These are phyloP conservation scores for Artemisia tridentata DNA, from an alignment of 129 eudicot species.

Conservation along the genomic window DNA sequence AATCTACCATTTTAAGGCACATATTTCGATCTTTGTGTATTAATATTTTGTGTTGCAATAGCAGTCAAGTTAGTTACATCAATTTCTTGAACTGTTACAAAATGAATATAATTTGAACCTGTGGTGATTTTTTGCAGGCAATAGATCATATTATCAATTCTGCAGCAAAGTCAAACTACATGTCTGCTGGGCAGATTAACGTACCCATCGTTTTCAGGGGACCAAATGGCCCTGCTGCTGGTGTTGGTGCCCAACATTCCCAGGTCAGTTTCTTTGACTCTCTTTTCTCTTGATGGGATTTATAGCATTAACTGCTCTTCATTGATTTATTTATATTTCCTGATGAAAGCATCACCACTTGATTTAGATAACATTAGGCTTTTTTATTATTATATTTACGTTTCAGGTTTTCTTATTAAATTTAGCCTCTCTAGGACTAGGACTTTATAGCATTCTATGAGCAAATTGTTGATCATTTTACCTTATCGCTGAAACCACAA, in stretches of 20 bases:
- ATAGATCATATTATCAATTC: constrained; percentile 97
- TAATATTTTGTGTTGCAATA: neutral
- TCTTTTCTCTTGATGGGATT: neutral
- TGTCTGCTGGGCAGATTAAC: constrained; percentile 94
- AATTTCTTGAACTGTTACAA: neutral
- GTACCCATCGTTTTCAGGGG: constrained; percentile 99
- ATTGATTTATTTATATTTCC: no score
- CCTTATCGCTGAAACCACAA: neutral
- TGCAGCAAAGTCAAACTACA: constrained; percentile 97
- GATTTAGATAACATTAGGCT: no score
- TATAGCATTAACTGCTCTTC: no score
- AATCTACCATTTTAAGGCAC: no score
- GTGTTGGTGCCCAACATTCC: constrained; percentile 99
- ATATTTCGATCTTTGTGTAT: no score
- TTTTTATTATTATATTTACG: no score
- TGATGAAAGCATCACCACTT: no score
- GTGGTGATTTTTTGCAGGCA: constrained; percentile 54
- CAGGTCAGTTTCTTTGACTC: constrained; percentile 46
- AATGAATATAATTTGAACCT: constrained; percentile 8
- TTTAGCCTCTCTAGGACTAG: no score
- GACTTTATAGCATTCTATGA: no score
- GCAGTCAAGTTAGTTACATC: neutral
- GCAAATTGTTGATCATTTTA: no score
- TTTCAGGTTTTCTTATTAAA: no score
- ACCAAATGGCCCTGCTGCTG: constrained; percentile 99